A percentile compares a stretch with the other conserved stretches of the same genome.
Evolutionary conservation across 352 stramenopile species (phyloP).

Genomic region (Phytophthora tubulina): DNA sequence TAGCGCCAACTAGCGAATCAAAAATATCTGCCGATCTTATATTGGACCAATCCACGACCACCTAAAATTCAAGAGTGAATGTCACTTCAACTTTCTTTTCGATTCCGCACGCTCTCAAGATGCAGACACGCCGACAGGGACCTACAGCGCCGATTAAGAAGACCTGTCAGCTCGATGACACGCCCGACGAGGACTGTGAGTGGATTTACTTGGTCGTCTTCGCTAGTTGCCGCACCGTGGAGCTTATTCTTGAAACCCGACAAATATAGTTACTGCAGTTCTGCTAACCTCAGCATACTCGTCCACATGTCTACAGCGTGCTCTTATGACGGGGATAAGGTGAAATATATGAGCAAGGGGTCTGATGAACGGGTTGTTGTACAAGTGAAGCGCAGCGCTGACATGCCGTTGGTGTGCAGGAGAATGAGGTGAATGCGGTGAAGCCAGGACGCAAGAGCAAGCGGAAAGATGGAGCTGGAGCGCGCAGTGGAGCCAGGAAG

Average conservation of each 20-base stretch:
- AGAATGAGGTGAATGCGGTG: slow-evolving; percentile 39
- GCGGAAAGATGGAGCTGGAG: slow-evolving; percentile 7
- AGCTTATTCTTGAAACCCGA: too few species aligned
- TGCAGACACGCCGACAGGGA: slow-evolving; percentile 31
- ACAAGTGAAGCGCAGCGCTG: not conserved
- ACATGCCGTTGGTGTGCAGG: slow-evolving; percentile 26
- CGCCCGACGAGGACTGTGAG: slow-evolving; percentile 38
- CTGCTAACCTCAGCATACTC: not conserved
- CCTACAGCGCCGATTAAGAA: slow-evolving; percentile 30
- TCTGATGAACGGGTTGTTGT: slow-evolving; percentile 1
- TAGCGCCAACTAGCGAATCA: slow-evolving; percentile 31
- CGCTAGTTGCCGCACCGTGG: not conserved
- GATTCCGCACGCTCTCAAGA: slow-evolving; percentile 14
- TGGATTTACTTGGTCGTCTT: not conserved
- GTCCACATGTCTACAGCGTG: slow-evolving; percentile 16
- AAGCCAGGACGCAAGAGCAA: slow-evolving; percentile 31
- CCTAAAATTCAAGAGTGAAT: slow-evolving; percentile 39
- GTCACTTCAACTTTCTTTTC: slow-evolving; percentile 48
- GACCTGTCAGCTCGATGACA: slow-evolving; percentile 46
- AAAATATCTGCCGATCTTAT: slow-evolving; percentile 21
- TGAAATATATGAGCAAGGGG: not conserved
- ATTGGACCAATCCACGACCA: slow-evolving; percentile 23
- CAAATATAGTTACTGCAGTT: too few species aligned
- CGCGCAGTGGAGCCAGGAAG: slow-evolving; percentile 17
- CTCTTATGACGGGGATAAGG: slow-evolving; percentile 40